Evolutionary conservation across 495 filamentous ascomycete genomes (phyloP).

Genomic region (Tuber melanosporum): DNA sequence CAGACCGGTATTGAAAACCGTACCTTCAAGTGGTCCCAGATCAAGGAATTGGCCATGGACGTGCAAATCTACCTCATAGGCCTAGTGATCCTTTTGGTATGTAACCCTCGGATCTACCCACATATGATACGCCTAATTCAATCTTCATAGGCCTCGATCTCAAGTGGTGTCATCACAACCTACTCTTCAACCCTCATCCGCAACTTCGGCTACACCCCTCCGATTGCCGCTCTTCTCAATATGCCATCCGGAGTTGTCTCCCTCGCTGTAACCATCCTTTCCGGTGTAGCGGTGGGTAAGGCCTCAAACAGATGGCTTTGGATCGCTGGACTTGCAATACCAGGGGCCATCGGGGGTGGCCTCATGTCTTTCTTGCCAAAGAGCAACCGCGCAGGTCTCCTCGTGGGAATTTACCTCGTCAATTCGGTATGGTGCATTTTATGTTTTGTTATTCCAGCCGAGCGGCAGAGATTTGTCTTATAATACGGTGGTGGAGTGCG

Average conservation of each 20-base stretch:
- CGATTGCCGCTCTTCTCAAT: conserved; percentile 55
- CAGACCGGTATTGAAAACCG: conserved; percentile 54
- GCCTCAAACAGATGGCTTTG: conserved; percentile 51
- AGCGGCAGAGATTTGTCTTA: conserved; percentile 37
- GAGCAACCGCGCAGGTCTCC: conserved; percentile 47
- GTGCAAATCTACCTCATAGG: conserved; percentile 49
- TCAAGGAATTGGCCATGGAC: conserved; percentile 46
- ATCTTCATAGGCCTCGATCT: conserved; percentile 47
- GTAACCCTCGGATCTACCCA: conserved; percentile 7
- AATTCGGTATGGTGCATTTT: conserved; percentile 44
- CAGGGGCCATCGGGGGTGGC: conserved; percentile 52
- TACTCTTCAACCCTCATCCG: conserved; percentile 57
- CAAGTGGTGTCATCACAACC: conserved; percentile 56
- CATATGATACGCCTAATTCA: conserved; percentile 35
- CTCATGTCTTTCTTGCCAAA: conserved; percentile 56
- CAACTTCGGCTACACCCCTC: conserved; percentile 53
- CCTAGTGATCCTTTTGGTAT: conserved; percentile 33
- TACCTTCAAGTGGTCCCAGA: conserved; percentile 49
- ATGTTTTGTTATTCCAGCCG: background rate
- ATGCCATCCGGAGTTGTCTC: conserved; percentile 58
- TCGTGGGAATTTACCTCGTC: conserved; percentile 60
- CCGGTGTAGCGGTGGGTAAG: conserved; percentile 44
- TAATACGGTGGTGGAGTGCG: conserved; percentile 39
- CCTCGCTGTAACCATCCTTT: conserved; percentile 52
- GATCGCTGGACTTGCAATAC: conserved; percentile 40